Conservation (phyloP, 2,329 filamentous ascomycete species). For the Phyllosticta citriasiana region DNA sequence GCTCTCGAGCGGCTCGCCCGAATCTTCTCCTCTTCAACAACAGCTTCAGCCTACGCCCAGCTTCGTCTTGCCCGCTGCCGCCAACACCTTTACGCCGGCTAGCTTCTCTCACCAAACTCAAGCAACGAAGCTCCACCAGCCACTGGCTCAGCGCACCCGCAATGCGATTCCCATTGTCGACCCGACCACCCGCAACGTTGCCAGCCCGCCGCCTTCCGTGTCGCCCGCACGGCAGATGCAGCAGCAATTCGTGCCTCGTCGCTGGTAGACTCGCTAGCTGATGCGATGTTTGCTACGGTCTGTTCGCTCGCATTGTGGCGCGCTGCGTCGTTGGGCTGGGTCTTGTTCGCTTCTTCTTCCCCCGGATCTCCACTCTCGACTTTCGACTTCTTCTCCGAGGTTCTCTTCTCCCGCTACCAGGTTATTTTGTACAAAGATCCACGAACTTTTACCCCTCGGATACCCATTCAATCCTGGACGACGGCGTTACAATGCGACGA, state of each 20-base stretch:
- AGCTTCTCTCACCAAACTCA: conserved; percentile 51
- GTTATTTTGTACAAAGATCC: conserved; percentile 31
- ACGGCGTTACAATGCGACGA: conserved; percentile 32
- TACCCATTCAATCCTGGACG: conserved; percentile 28
- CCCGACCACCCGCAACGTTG: conserved; percentile 81
- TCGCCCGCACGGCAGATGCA: conserved; percentile 54
- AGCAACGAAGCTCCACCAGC: conserved; percentile 76
- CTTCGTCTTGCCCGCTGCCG: conserved; percentile 58
- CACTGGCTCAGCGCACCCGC: conserved; percentile 75
- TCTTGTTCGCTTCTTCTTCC: conserved; percentile 20
- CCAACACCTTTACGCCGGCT: conserved; percentile 45
- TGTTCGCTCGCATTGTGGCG: conserved; percentile 26
- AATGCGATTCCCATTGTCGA: conserved; percentile 98
- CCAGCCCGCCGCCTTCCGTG: conserved; percentile 71
- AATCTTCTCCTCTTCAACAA: conserved; percentile 82
- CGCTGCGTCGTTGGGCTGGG: conserved; percentile 30
- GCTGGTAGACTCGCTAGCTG: conserved; percentile 34
- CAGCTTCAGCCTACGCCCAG: conserved; percentile 61
- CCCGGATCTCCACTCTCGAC: conserved; percentile 10
- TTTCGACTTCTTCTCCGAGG: conserved; percentile 25
- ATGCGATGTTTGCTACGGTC: conserved; percentile 20
- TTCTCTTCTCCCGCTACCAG: conserved; percentile 25
- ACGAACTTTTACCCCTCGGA: conserved; percentile 28
- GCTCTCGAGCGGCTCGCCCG: conserved; percentile 85
- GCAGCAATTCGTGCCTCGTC: conserved; percentile 41